A percentile compares a stretch with the other conserved stretches of the same genome.
These are phyloP conservation scores for Camillea tinctor DNA, from an alignment of 2,329 filamentous ascomycete species.

Conservation along the genomic window DNA sequence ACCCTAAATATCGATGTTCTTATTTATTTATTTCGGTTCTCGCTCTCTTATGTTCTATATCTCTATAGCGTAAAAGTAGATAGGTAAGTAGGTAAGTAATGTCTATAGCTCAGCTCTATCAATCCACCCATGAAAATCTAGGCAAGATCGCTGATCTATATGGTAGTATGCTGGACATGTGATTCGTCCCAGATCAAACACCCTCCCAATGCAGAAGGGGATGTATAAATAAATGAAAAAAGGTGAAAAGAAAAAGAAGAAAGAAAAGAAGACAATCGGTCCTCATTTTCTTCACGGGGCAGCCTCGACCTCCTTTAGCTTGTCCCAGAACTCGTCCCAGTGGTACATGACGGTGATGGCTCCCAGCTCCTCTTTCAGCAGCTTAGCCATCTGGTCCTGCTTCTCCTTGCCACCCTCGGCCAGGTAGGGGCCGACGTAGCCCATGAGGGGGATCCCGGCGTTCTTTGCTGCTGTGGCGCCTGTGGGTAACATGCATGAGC, in stretches of 20 bases:
- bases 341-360: constrained; percentile 61
- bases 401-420: constrained; percentile 47
- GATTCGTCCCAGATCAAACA: neutral
- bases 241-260: neutral
- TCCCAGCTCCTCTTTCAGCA: constrained; percentile 56
- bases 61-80: too few species aligned
- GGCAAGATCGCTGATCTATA: neutral
- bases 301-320: constrained; percentile 46
- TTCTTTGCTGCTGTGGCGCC: constrained; percentile 50
- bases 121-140: neutral
- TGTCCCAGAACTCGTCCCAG: constrained; percentile 55
- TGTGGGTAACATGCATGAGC: neutral
- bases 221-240: neutral
- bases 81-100: neutral
- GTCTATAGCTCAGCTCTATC: neutral
- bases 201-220: neutral
- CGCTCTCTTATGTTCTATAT: too few species aligned
- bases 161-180: neutral
- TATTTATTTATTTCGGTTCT: too few species aligned
- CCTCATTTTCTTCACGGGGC: neutral
- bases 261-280: neutral
- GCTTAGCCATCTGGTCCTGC: constrained; percentile 63
- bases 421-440: constrained; percentile 78
- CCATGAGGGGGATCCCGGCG: constrained; percentile 77
- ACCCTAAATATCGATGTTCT: too few species aligned